Base-by-base conservation (phyloP, 805 yeast genomes). In the Komagataella ulmi region DNA sequence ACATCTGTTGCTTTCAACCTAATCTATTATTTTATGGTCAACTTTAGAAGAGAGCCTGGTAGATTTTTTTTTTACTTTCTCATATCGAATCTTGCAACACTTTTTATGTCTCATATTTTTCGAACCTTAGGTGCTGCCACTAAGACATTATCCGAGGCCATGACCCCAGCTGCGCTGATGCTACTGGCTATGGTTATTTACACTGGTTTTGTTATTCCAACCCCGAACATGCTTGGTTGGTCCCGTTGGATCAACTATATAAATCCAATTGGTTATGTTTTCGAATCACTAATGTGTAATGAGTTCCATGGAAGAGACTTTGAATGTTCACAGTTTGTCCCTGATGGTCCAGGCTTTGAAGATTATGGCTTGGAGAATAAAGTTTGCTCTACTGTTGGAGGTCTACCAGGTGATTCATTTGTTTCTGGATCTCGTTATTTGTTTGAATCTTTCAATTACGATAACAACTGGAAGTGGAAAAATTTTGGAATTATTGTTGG, bases 401-500 rank as follows among this genome's bases (percentile, higher is more conserved):
- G 90, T 10, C 57, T 58, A 2, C 68, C 81, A 1, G 93, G 95
- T 46, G 60, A 63, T 19, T 53, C 60, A 12, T 56, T 56, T 49
- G 86, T 87, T 48, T 59, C 64, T 36, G 96, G 95, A 57, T 78
- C 80, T 56, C 65, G 63, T 43, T 87, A 83, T 59, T 56, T 87
- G 52, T 55, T 54, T 7, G 64, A 57, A 12, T 63, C 81, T 14
- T 87, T 64, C 65, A 61, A 65, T 46, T 88, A 82, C 69, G 63
- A 60, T 47, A 73, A 71, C 58, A 54, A 65, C 21, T 85, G 87
- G 65, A 76, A 76, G 51, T 88, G 96, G 96, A 79, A 95, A 69
- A 84, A 88, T 61, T 76, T 82, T 55, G 96, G 90, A 62, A 82
- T 86, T 56, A 64, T 72, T 45, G 49, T 81, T 54, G 88, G 73